Base-by-base conservation (phyloP, 1,284 basidiomycete species). In the Cystobasidium sp. region DNA sequence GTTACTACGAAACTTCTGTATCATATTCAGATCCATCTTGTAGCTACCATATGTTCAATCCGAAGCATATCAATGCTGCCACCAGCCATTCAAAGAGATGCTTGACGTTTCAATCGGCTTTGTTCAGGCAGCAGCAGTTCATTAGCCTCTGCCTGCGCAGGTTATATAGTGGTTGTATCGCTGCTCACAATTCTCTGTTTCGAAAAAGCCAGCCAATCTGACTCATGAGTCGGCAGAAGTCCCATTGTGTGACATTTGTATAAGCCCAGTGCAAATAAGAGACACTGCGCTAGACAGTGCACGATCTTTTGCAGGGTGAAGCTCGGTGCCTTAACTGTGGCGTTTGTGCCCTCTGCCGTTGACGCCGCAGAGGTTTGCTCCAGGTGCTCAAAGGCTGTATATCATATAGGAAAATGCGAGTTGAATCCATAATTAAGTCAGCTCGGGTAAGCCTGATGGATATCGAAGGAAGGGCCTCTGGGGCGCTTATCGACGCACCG, bases 221-320 rank as follows among this genome's bases (percentile, higher is more conserved):
- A 76, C 24, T 75, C 73, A 10, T 78, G 76, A 6, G 76, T 78
- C 22, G 80, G 80, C 14, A 81, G 75, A 6, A 81, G 65, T 5
- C 80, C 80, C 80, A 81, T 81, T 31, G 75, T 72, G 69, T 80
- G 78, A 62, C 74, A 67, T 69, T 81, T 81, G 77, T 80, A 81
- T 8, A 80, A 59, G 7, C 79, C 80, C 41, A 81, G 76, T 18
- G 55, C 75, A 22, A 81, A 68, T 12, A 81, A 73, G 0, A 72
- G 73, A 16, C 78, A 43, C 64, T 81, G 80, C 52, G 80, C 81
- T 9, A 77, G 62, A 24, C 80, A 66, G 59, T 78, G 81, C 37
- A 80, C 76, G 46, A 75, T 52, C 69, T 81, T 81, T 52, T 81
- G 80, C 9, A 75, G 55, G 2, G 70, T 47, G 53, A 80, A 78